Base-by-base conservation (phyloP, 441 rosid genomes). In the Adansonia gregorii region DNA sequence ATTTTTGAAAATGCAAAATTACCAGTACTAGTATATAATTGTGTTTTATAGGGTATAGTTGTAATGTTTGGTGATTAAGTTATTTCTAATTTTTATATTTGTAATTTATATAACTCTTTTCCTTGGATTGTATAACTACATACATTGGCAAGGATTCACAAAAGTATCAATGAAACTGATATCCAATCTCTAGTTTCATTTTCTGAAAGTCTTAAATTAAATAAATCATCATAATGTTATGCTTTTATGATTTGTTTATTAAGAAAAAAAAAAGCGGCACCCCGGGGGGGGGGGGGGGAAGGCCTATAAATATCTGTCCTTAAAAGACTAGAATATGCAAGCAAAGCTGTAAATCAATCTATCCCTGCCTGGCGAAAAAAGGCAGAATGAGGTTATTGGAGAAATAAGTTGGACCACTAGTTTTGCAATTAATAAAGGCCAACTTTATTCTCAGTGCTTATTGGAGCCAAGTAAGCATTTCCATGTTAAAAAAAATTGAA, bases 331-430 rank as follows among this genome's bases (percentile, higher is more conserved):
- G 71, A 22, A 8, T 48, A 64, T 35, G 15, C 27, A 14, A 55
- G 66, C 22, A 56, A 69, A 67, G 72, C 64, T 76, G 72, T 48
- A 61, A 74, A 75, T 63, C 52, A 49, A 19, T 0, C 22, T 10
- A 35, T 5, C 2, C 35, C 41, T 48, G 10, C 15, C 43, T 41
- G 77, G 52, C 43, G n/a, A 15, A 12, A 71, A 48, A 58, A 74
- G 75, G 75, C 65, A 59, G 8, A 59, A 22, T 45, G 31, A 31
- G 48, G 19, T 12, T 22, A 58, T 22, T 46, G 74, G 68, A 58
- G 74, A 72, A 58, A 68, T 11, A 58, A 69, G 52, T 15, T 70
- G 70, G 75, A 77, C 80, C 75, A 77, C 69, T 45, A 31, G 45
- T 56, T 58, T 51, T 31, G 64, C 66, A 54, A 48, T 39, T 55